Evolutionary conservation across 306 rosid genomes (phyloP), one percentile per base, ranked within the genome.

Genomic region (Hippophae rhamnoides): DNA sequence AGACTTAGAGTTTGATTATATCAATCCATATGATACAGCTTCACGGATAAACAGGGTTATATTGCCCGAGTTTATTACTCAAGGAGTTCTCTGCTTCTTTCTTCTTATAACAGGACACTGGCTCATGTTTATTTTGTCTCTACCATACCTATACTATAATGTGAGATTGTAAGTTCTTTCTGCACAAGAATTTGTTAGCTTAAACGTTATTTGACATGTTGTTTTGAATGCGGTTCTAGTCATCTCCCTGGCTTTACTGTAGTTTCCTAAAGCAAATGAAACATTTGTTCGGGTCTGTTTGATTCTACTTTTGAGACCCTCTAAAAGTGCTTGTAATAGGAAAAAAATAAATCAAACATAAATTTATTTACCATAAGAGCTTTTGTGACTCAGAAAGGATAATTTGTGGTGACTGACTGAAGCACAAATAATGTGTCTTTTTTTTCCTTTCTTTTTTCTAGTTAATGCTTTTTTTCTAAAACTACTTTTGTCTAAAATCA

Each of bases 21-120:
- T 90, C 75, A 90, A 90, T 63, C 95, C 97, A 1, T 90, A 82
- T 38, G 97, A 90, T 76, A 82, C 96, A 45, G 81, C 97, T 13
- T 69, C 84, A 64, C 73, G 83, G 75, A 79, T 90, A 63, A 90
- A 90, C 81, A 51, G 26, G 67, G 76, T 77, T 59, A 47, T 90
- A 54, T 61, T 90, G 72, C 96, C 98, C 0, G 98, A 90, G 85
- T 85, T 79, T 76, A 60, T 87, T n/a, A 43, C 61, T 41, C 86
- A 81, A 64, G 98, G 82, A 74, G 62, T 76, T 64, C 61, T 87
- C 63, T 79, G 87, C 75, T 31, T 81, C 69, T 14, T 63, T 75
- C 74, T 72, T 83, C 92, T 87, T 67, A 10, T 85, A 54, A 69
- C 83, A 12, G 82, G 84, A 58, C 85, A 79, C 70, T 90, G 96